A percentile compares a stretch with the other conserved stretches of the same genome.
Conservation (phyloP, 73 alveolate species). For the Urostyla sp. region DNA sequence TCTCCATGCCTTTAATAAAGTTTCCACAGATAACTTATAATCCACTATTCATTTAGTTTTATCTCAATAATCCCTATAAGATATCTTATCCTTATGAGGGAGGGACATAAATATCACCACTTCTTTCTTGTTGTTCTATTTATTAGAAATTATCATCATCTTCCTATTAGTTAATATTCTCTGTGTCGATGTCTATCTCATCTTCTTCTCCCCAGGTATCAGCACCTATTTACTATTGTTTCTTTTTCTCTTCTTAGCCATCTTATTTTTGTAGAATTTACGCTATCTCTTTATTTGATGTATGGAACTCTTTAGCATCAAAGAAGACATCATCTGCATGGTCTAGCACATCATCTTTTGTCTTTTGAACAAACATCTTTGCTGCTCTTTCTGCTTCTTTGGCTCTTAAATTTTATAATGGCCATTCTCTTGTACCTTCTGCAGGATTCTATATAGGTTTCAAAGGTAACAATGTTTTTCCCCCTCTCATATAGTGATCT, state of each 20-base stretch:
- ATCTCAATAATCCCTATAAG: background rate
- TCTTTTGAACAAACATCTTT: conserved; percentile 1
- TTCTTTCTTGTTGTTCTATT: background rate
- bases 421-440: conserved; percentile 22
- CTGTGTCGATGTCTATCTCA: conserved; percentile 45
- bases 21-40: conserved; percentile 47
- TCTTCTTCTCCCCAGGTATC: conserved; percentile 56
- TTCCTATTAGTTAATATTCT: background rate
- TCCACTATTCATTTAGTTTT: background rate
- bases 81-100: conserved; percentile 32
- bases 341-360: background rate
- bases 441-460: conserved; percentile 9
- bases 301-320: conserved; percentile 28
- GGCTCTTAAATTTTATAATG: conserved; percentile 16
- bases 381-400: conserved; percentile 41
- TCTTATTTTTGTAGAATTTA: conserved; percentile 1
- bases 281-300: conserved; percentile 15
- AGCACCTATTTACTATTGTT: background rate
- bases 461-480: conserved; percentile 50
- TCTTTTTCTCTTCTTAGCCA: background rate
- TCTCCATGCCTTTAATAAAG: conserved; percentile 11
- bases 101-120: conserved; percentile 53
- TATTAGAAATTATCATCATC: background rate
- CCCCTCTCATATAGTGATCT: background rate
- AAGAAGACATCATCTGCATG: conserved; percentile 31